Base-by-base conservation (phyloP, 805 yeast species). In the Torulaspora indica region DNA sequence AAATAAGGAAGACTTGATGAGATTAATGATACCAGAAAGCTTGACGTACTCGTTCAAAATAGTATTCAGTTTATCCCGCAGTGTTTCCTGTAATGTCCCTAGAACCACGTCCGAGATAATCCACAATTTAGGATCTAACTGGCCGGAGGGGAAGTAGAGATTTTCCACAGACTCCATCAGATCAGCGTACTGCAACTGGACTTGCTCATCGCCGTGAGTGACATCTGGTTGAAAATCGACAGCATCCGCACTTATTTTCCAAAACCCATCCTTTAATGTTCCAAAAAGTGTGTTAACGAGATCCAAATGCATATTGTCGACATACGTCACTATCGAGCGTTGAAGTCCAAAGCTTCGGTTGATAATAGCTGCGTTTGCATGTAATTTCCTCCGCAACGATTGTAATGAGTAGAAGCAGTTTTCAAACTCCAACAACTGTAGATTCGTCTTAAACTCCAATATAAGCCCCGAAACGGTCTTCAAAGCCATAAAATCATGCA, bases 351-450 rank as follows among this genome's bases (percentile, higher is more conserved):
- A 49, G 23, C 57, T 53, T 40, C 57, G 59, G 35, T 49, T 53
- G 10, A 52, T 33, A 6, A 51, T 33, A 2, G 46, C 22, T 10
- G 49, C 42, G 33, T 48, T 49, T 17, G 51, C 52, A 20, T 48
- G 45, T 8, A 61, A 35, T 40, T 55, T 61, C 34, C 50, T 58
- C 14, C 56, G 54, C 34, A 63, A 33, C 8, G 54, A 51, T 29
- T 56, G 49, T 28, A 63, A 43, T 2, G 67, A 60, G 44, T 59
- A 56, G 40, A 58, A 63, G 40, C 66, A 61, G 46, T 60, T 61
- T 38, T 61, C 66, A n/a, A 61, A 48, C 42, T 62, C 67, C 14
- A 51, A 28, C 28, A 52, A 39, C 22, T 57, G 57, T 15, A 56
- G 51, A 46, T 61, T 62, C 5, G 63, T 52, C 17, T 57, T 57